Evolutionary conservation across 768 basidiomycete species (phyloP).

Genomic region (Bullera alba): DNA sequence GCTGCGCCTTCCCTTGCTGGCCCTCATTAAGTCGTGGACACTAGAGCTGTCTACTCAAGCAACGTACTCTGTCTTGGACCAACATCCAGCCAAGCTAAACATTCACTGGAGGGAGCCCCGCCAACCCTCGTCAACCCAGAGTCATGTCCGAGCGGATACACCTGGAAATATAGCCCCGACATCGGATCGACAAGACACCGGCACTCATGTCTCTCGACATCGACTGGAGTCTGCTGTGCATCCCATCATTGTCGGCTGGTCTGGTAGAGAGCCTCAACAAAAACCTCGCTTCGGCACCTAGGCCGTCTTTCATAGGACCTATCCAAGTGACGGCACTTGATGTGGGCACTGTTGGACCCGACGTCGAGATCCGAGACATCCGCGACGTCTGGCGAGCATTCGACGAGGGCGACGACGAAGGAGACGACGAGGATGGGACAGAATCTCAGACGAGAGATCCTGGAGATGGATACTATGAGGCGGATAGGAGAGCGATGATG

Average conservation of each 20-base stretch:
- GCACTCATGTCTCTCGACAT: conserved; percentile 84
- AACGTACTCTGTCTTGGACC: too few species aligned
- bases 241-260: conserved; percentile 60
- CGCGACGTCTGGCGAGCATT: conserved; percentile 93
- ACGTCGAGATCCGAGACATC: conserved; percentile 82
- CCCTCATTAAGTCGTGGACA: too few species aligned
- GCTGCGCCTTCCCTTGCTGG: too few species aligned
- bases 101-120: too few species aligned
- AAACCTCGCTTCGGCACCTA: conserved; percentile 60
- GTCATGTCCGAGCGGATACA: too few species aligned
- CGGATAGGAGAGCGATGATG: too few species aligned
- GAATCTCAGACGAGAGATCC: too few species aligned
- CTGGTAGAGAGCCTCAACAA: conserved; percentile 71
- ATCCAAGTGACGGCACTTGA: conserved; percentile 77
- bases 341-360: conserved; percentile 74
- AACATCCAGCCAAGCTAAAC: too few species aligned
- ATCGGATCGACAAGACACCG: not conserved
- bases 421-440: conserved; percentile 50
- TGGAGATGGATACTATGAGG: too few species aligned
- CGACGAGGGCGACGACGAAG: conserved; percentile 65
- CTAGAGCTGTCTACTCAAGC: too few species aligned
- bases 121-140: too few species aligned
- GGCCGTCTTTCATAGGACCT: conserved; percentile 94
- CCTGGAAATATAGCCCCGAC: not conserved
- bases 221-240: conserved; percentile 70